Base-by-base conservation (phyloP, 305 asterid species). In the Nicotiana rustica region DNA sequence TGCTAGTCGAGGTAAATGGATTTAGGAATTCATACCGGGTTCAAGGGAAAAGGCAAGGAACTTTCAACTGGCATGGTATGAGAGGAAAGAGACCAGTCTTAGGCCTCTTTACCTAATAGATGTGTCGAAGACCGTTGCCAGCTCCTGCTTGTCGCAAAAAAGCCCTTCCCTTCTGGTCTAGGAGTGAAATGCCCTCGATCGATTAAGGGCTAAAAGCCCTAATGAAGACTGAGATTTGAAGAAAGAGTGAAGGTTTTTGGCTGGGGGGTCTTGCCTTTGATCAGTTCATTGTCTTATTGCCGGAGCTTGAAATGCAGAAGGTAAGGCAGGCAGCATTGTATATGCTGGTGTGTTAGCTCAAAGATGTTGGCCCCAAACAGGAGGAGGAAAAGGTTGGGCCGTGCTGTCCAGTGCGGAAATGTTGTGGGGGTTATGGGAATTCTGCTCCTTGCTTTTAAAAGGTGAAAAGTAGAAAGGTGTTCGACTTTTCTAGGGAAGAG, bases 351-450 rank as follows among this genome's bases (percentile, higher is more conserved):
- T 52, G 65, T 25, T 60, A 64, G 17, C 80, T 25, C 66, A 75
- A 29, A 49, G 62, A 71, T 47, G 65, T 41, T 14, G 10, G 44
- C 55, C 14, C 41, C 25, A 49, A 49, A 7, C 15, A 59, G 64
- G 62, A 73, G 79, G 79, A 75, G 79, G 33, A 75, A 29, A 19
- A 14, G 25, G 15, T 52, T 49, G 79, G 55, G 78, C 29, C 31
- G 29, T 25, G 64, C 79, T 75, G 25, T 75, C 44, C 64, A 49
- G 64, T 49, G 52, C 8, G 33, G 64, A 75, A 21, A 49, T 71
- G 38, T 49, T 6, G 15, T 38, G 15, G 38, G 38, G 64, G 25
- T 25, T 75, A 5, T 52, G 25, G 79, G 64, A 75, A 75, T 75
- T 75, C 64, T 75, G 64, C 79, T 73, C 52, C 64, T 75, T 14